Percentiles rank a stretch among this genome's conserved stretches.
These are phyloP conservation scores for Ophiostoma triangulosporum DNA, from an alignment of 2,329 filamentous ascomycete species.

Conservation along the genomic window DNA sequence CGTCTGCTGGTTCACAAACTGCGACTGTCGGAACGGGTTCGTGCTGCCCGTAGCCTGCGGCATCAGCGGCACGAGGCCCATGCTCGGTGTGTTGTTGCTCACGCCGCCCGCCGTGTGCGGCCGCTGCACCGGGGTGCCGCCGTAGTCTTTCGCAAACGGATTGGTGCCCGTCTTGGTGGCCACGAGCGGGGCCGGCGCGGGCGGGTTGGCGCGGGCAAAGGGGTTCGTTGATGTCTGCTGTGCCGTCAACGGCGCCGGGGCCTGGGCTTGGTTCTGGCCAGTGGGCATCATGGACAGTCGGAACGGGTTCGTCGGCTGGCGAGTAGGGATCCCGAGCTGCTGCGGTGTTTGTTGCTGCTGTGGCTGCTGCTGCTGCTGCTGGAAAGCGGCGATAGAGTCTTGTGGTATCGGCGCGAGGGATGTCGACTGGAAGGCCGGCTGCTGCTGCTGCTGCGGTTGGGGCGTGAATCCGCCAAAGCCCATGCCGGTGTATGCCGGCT, in stretches of 20 bases:
- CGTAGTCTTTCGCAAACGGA: conserved; percentile 40
- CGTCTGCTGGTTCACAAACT: conserved; percentile 78
- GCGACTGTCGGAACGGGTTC: conserved; percentile 87
- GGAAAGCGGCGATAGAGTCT: conserved; percentile 38
- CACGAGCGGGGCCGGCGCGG: conserved; percentile 28
- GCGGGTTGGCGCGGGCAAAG: conserved; percentile 55
- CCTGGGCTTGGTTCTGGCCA: conserved; percentile 18
- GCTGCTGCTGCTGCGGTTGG: conserved; percentile 32
- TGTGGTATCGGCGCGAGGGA: conserved; percentile 45
- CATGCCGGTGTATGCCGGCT: conserved; percentile 48
- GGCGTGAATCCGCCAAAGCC: conserved; percentile 76
- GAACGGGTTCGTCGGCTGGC: conserved; percentile 78
- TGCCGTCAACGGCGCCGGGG: conserved; percentile 16
- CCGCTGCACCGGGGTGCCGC: conserved; percentile 16
- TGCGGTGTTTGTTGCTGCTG: conserved; percentile 10
- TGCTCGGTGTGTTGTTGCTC: conserved; percentile 46
- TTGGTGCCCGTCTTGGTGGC: conserved; percentile 43
- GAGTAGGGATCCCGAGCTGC: conserved; percentile 28
- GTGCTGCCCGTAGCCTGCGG: conserved; percentile 77
- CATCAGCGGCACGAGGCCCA: conserved; percentile 34
- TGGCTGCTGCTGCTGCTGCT: conserved; percentile 25
- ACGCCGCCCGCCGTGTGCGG: conserved; percentile 43
- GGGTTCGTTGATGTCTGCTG: conserved; percentile 67
- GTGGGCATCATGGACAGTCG: conserved; percentile 71
- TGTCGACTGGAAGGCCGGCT: conserved; percentile 36